These are phyloP conservation scores for Sporisorium scitamineum DNA, from an alignment of 1,284 basidiomycete genomes.

Conservation along the genomic window DNA sequence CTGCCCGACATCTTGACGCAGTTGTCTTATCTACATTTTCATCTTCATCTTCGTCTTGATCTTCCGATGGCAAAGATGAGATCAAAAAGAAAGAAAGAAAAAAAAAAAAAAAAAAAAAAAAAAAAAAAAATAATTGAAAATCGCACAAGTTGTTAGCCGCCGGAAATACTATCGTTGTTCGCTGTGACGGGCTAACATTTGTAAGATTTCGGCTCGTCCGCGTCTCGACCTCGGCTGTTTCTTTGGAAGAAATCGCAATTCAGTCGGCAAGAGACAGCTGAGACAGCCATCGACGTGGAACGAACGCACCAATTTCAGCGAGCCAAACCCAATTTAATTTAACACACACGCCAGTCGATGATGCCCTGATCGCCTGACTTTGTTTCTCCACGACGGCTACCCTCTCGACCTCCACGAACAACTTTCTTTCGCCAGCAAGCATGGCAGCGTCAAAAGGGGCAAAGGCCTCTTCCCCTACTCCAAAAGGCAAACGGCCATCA, in stretches of 20 bases:
- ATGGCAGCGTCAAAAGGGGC: slow-evolving; percentile 28
- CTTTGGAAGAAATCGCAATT: slow-evolving; percentile 32
- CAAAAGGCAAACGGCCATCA: slow-evolving; percentile 26
- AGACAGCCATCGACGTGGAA: slow-evolving; percentile 33
- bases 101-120: too few species aligned
- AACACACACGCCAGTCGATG: not conserved
- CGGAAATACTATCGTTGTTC: not conserved
- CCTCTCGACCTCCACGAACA: not conserved
- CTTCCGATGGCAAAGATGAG: not conserved
- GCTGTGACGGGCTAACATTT: not conserved
- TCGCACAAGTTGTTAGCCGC: too few species aligned
- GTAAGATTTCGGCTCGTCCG: not conserved
- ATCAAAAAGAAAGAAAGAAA: too few species aligned
- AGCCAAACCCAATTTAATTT: too few species aligned
- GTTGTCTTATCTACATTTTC: not conserved
- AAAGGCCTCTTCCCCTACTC: slow-evolving; percentile 11
- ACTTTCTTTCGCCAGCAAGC: not conserved
- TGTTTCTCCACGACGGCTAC: not conserved
- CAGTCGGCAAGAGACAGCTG: not conserved
- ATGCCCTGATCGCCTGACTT: not conserved
- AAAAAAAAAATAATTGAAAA: too few species aligned
- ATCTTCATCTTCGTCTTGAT: not conserved
- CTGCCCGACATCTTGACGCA: not conserved
- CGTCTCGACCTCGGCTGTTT: slow-evolving; percentile 18
- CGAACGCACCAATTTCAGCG: too few species aligned